phyloP scores from a whole-genome alignment of 2,329 filamentous ascomycete genomes.

The Stylonectria norvegica region DNA sequence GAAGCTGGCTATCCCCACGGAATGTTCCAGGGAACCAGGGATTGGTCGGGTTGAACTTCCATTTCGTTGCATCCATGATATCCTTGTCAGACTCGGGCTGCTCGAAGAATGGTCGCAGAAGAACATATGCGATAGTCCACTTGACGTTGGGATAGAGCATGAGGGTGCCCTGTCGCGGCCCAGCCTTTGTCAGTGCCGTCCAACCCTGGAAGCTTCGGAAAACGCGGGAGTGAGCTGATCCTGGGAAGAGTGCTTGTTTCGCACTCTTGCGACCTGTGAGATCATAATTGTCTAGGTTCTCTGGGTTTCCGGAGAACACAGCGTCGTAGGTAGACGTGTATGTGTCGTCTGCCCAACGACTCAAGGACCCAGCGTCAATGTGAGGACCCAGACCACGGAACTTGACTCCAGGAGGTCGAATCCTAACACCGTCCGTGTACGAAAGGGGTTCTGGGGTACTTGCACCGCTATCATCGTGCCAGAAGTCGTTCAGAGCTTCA shows the following conservation, averaged over 20 bases:
- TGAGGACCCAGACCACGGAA: slow-evolving; percentile 5
- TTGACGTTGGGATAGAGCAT: slow-evolving; percentile 6
- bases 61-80: slow-evolving; percentile 3
- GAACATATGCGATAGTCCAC: slow-evolving; percentile 2
- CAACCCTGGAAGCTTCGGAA: slow-evolving; percentile 4
- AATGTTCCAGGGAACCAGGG: slow-evolving; percentile 1
- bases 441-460: background rate
- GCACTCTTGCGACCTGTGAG: slow-evolving; percentile 1
- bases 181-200: slow-evolving; percentile 2
- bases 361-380: slow-evolving; percentile 4
- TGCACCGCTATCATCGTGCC: slow-evolving; percentile 1
- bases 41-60: background rate
- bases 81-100: background rate
- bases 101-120: slow-evolving; percentile 1
- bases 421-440: background rate
- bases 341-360: background rate
- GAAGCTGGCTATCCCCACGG: background rate
- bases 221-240: slow-evolving; percentile 2
- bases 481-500: slow-evolving; percentile 1
- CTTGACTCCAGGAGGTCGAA: background rate
- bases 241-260: slow-evolving; percentile 2
- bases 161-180: slow-evolving; percentile 1
- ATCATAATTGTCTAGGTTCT: slow-evolving; percentile 2
- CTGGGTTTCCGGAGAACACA: slow-evolving; percentile 3
- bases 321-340: slow-evolving; percentile 1